phyloP scores from a whole-genome alignment of 805 yeast genomes.

The Candida adriatica region DNA sequence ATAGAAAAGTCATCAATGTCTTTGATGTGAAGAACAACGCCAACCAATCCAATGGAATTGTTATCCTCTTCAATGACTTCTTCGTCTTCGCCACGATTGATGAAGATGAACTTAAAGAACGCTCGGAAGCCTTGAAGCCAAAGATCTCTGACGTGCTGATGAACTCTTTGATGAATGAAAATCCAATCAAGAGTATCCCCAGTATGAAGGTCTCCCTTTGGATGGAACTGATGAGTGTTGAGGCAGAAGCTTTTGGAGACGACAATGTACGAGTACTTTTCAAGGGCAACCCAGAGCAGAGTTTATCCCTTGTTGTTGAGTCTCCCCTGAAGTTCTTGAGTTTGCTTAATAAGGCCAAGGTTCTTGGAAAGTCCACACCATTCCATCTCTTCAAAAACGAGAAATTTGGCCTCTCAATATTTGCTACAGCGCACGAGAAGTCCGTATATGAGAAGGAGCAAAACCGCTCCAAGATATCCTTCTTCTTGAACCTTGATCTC shows the following conservation, averaged over 20 bases:
- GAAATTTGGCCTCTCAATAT: conserved; percentile 35
- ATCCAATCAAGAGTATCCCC: conserved; percentile 67
- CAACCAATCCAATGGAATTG: conserved; percentile 38
- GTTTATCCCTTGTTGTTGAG: conserved; percentile 22
- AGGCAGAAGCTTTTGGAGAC: conserved; percentile 36
- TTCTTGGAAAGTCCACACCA: conserved; percentile 73
- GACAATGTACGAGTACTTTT: conserved; percentile 26
- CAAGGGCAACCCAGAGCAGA: conserved; percentile 14
- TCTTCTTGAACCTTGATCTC: conserved; percentile 56
- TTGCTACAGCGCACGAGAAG: conserved; percentile 65
- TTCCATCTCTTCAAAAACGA: conserved; percentile 71
- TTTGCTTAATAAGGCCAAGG: conserved; percentile 58
- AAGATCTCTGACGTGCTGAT: conserved; percentile 73
- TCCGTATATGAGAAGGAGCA: conserved; percentile 45
- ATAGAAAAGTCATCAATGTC: conserved; percentile 78
- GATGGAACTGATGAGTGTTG: conserved; percentile 52
- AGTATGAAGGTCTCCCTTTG: conserved; percentile 60
- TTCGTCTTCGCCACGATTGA: conserved; percentile 55
- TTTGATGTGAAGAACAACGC: conserved; percentile 38
- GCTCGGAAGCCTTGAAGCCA: conserved; percentile 31
- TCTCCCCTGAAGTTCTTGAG: conserved; percentile 40
- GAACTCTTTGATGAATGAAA: conserved; percentile 86
- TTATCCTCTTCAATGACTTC: conserved; percentile 78
- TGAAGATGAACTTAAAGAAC: conserved; percentile 19
- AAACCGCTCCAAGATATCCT: conserved; percentile 53